These are phyloP conservation scores for Aspergillus udagawae DNA, from an alignment of 2,329 filamentous ascomycete species.

Conservation along the genomic window DNA sequence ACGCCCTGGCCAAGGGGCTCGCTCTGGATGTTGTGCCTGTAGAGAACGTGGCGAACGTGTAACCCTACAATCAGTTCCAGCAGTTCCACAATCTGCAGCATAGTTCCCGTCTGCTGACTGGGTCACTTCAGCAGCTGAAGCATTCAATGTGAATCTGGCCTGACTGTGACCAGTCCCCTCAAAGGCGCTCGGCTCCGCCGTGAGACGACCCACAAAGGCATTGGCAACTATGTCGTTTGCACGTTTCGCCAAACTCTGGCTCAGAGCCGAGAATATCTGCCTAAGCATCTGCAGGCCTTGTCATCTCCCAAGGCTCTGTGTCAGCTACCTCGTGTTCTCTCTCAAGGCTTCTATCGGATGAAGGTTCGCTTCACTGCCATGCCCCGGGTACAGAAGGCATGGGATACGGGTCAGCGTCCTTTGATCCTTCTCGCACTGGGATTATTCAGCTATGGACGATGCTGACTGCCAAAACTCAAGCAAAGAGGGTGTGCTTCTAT, in stretches of 20 bases:
- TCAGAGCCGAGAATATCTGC: not conserved
- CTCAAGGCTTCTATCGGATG: not conserved
- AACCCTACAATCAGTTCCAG: not conserved
- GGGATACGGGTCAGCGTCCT: not conserved
- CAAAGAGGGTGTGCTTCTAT: not conserved
- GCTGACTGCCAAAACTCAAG: not conserved
- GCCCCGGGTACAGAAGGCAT: not conserved
- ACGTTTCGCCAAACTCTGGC: no score
- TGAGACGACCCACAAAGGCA: not conserved
- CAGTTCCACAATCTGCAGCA: not conserved
- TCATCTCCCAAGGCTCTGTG: not conserved
- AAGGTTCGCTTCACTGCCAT: not conserved
- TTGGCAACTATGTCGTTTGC: not conserved
- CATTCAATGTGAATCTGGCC: no score
- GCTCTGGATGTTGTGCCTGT: not conserved
- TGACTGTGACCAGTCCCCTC: not conserved
- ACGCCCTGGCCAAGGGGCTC: not conserved
- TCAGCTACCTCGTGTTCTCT: not conserved
- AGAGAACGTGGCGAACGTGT: not conserved
- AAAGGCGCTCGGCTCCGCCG: not conserved
- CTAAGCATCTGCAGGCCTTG: not conserved
- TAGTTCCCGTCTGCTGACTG: not conserved
- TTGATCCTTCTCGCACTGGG: not conserved
- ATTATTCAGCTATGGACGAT: not conserved
- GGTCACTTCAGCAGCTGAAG: no score